Base-by-base conservation (phyloP, 768 basidiomycete species). In the Cystoderma amianthinum region DNA sequence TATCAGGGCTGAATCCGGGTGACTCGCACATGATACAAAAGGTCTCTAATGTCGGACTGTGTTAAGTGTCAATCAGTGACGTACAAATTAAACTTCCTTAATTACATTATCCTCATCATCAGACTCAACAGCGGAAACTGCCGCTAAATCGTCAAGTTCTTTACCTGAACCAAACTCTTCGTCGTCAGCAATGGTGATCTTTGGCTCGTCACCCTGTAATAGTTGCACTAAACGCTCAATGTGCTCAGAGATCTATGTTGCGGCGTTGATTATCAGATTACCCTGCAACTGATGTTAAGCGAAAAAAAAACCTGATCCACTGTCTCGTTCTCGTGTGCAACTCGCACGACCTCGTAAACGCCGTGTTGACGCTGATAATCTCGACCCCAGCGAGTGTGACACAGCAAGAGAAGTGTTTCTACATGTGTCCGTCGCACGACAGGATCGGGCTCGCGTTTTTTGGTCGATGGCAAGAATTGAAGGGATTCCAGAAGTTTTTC, bases 331-430 rank as follows among this genome's bases (percentile, higher is more conserved):
- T 82, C 71, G 58, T 99, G 95, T 5, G 82, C 64, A 4, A 72
- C 77, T 20, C 89, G 71, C 18, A 98, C 65, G 36, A 98, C 82
- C 56, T 85, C 81, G 59, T 98, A 98, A 5, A 86, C 85, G 0
- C 94, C 95, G 45, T 86, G 72, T 17, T 69, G 63, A 20, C 96
- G 73, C 44, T 91, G 69, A 42, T 80, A 77, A 41, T 94, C 85
- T 11, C 96, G 76, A 1, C 91, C 94, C 77, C 85, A 88, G 17
- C 82, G 80, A 1, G 89, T 93, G 7, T 92, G 90, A 48, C 89
- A 93, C 0, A 98, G 69, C 32, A 99, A 63, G 0, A 97, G 72
- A 15, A 99, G 66, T 0, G 90, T 86, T 62, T 98, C 95, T n/a
- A 97, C 68, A 52, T 87, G 84, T 19, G 80, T 89, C 37, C 89